Evolutionary conservation across 208 protist species (phyloP).

Genomic region (Acanthamoeba divionensis): DNA sequence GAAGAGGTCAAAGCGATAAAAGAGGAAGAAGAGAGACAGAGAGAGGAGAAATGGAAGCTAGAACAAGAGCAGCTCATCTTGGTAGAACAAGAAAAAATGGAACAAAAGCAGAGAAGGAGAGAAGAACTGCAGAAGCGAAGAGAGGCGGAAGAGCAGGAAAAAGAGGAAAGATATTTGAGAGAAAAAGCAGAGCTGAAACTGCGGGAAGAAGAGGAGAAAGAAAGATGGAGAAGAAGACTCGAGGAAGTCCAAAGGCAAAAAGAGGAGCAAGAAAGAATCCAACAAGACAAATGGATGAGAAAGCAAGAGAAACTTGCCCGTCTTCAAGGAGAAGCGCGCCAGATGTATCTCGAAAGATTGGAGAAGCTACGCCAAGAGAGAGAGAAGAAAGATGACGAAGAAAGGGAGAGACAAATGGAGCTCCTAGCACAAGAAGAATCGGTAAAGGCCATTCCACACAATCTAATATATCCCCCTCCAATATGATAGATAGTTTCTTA

Average conservation of each 20-base stretch:
- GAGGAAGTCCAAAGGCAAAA: neutral
- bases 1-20: neutral
- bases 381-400: too few species aligned
- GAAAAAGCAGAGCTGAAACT: neutral
- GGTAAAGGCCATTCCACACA: neutral
- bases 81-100: neutral
- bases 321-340: slow-evolving; percentile 9
- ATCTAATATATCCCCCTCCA: neutral
- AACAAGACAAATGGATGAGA: neutral
- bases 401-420: neutral
- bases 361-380: slow-evolving; percentile 43
- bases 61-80: neutral
- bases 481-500: too few species aligned
- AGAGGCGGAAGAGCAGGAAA: neutral
- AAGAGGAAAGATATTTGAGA: neutral
- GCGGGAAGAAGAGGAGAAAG: neutral
- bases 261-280: neutral
- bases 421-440: slow-evolving; percentile 19
- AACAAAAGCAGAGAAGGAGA: neutral
- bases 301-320: slow-evolving; percentile 3
- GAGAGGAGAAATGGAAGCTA: neutral
- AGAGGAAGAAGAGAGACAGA: neutral
- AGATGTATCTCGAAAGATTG: neutral
- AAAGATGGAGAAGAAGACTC: neutral
- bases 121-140: neutral